Evolutionary conservation across 2,329 filamentous ascomycete species (phyloP).

Genomic region (Colletotrichum tofieldiae): DNA sequence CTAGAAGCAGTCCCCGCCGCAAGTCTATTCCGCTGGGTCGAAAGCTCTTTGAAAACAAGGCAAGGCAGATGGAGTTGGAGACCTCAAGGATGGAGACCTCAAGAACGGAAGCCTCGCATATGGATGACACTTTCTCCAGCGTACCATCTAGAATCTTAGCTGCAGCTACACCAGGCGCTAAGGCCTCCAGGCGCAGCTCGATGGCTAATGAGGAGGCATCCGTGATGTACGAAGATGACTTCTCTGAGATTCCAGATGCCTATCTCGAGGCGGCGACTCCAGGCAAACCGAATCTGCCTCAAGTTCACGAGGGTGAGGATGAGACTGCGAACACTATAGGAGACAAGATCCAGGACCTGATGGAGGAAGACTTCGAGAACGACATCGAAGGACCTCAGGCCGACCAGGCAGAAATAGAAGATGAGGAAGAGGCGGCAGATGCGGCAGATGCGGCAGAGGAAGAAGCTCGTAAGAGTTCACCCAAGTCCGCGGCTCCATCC

Average conservation of each 20-base stretch:
- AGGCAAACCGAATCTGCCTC: constrained; percentile 47
- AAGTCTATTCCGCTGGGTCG: constrained; percentile 53
- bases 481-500: constrained; percentile 45
- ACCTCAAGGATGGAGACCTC: constrained; percentile 14
- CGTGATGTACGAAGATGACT: constrained; percentile 67
- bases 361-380: constrained; percentile 6
- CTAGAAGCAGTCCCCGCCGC: constrained; percentile 55
- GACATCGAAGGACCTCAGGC: constrained; percentile 13
- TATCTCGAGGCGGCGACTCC: constrained; percentile 67
- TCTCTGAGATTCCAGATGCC: constrained; percentile 69
- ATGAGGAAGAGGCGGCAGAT: constrained; percentile 27
- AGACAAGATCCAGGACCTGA: constrained; percentile 22
- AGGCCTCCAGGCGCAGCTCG: constrained; percentile 19
- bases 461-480: constrained; percentile 30
- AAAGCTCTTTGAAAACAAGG: constrained; percentile 53
- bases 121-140: constrained; percentile 54
- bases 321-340: neutral
- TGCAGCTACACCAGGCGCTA: constrained; percentile 50
- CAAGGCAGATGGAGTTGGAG: constrained; percentile 44
- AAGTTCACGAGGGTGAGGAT: constrained; percentile 31
- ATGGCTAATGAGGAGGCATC: constrained; percentile 50
- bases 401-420: constrained; percentile 27
- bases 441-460: constrained; percentile 29
- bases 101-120: constrained; percentile 3
- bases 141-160: constrained; percentile 53